Base-by-base conservation (phyloP, 108 stramenopile genomes). In the Pinguiococcus pyrenoidosus region DNA sequence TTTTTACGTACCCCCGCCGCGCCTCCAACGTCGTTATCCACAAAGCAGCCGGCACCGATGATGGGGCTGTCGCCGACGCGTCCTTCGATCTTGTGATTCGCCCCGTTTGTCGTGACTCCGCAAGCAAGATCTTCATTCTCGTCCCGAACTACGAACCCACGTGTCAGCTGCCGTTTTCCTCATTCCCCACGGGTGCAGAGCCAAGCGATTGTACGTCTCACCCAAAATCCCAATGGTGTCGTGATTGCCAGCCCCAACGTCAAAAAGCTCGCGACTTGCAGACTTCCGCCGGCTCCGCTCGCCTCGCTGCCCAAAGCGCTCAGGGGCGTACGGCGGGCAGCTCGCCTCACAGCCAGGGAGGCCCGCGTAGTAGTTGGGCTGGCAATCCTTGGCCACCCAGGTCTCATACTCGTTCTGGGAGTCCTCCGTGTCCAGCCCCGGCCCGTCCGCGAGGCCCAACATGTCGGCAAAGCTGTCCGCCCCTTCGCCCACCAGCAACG, bases 191-290 rank as follows among this genome's bases (percentile, higher is more conserved):
- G n/a, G n/a, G n/a, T n/a, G n/a, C n/a, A n/a, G n/a, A n/a, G n/a
- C n/a, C n/a, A n/a, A n/a, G n/a, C n/a, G n/a, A n/a, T n/a, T n/a
- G n/a, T n/a, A n/a, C n/a, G n/a, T n/a, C n/a, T n/a, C n/a, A n/a
- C n/a, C n/a, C n/a, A n/a, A n/a, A n/a, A 67, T 67, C 13, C 66
- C 66, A 26, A 67, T 67, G 6, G 66, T 67, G 46, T 67, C 66
- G 32, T 67, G 66, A 29, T 67, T 67, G 16, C 14, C 45, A 16
- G 49, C 37, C 1, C 47, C 21, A 12, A 51, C 49, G 4, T 41
- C 21, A 7, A 37, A 24, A 13, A 42, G 54, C 32, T 42, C 54
- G 32, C 12, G 0, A 12, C 32, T 33, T 8, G 8, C 12, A 12
- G 32, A 8, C 10, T 10, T 12, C 12, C 13, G 47, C 48, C 23